Conservation (phyloP, 1,139 yeast species). For the Arxiozyma slooffiae region DNA sequence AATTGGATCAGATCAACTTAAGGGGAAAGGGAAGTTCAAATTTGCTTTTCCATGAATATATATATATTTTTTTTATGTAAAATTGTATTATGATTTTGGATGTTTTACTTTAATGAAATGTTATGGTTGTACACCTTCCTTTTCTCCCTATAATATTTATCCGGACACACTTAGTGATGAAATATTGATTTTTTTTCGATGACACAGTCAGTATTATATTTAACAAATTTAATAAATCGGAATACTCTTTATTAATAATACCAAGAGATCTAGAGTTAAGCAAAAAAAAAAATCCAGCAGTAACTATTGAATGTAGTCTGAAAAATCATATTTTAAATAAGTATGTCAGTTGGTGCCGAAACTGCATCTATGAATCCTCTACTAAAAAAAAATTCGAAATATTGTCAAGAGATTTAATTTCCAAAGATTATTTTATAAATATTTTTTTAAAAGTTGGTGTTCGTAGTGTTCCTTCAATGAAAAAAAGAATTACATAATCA, state of each 20-base stretch:
- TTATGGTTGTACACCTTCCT: conserved; percentile 25
- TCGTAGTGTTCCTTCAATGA: conserved; percentile 62
- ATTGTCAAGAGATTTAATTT: conserved; percentile 8
- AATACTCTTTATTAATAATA: conserved; percentile 50
- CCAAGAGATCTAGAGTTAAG: conserved; percentile 43
- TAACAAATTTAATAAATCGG: conserved; percentile 58
- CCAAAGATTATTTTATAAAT: conserved; percentile 20
- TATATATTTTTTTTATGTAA: too few relatives aligned
- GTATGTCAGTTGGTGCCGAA: conserved; percentile 39
- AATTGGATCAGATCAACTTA: too few relatives aligned
- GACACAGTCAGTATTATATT: conserved; percentile 46
- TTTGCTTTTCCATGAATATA: too few relatives aligned
- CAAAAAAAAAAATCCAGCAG: conserved; percentile 40
- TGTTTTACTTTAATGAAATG: conserved; percentile 1
- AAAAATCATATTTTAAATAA: conserved; percentile 29
- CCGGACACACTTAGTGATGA: conserved; percentile 30
- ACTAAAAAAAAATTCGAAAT: conserved; percentile 12
- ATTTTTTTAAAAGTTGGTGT: conserved; percentile 50
- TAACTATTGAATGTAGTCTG: conserved; percentile 37
- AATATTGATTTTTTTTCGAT: conserved; percentile 37
- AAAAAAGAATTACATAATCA: conserved; percentile 65
- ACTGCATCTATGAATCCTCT: conserved; percentile 35
- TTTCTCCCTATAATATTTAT: conserved; percentile 30
- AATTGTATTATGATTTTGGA: background rate
- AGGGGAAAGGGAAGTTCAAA: too few relatives aligned